Evolutionary conservation across 352 stramenopile genomes (phyloP).

Genomic region (Globisporangium echinulatum): DNA sequence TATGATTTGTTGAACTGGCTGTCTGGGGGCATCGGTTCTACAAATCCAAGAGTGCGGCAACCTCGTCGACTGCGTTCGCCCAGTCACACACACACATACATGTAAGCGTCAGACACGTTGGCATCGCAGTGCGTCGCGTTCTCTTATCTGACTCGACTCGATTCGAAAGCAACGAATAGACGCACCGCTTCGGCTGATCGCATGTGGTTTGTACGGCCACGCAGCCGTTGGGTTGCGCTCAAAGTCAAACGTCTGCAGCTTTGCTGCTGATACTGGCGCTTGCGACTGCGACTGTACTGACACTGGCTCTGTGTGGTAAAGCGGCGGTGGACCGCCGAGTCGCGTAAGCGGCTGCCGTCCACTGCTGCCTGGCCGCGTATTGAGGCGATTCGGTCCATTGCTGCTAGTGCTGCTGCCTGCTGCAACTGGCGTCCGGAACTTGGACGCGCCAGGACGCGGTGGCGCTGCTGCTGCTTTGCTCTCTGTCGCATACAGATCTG

Average conservation of each 20-base stretch:
- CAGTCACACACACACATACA: neutral
- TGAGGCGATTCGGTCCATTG: constrained; percentile 2
- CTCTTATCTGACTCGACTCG: too few species aligned
- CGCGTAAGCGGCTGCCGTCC: constrained; percentile 11
- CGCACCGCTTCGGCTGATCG: constrained; percentile 38
- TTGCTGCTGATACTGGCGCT: neutral
- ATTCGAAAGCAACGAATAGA: constrained; percentile 3
- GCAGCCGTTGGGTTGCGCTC: constrained; percentile 47
- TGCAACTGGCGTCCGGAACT: constrained; percentile 25
- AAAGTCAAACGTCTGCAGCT: constrained; percentile 36
- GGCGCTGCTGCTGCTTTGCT: neutral
- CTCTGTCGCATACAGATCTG: too few species aligned
- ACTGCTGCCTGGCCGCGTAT: constrained; percentile 11
- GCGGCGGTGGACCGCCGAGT: neutral
- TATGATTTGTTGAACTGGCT: neutral
- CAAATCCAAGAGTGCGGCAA: neutral
- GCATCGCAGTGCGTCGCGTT: too few species aligned
- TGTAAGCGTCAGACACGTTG: too few species aligned
- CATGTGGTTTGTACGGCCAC: constrained; percentile 48
- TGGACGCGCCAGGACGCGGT: constrained; percentile 14
- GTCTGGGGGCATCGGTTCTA: neutral
- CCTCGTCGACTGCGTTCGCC: neutral
- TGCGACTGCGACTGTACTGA: constrained; percentile 3
- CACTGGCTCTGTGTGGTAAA: neutral
- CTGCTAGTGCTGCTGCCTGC: neutral